Percentiles rank a stretch among this genome's conserved stretches.
Conservation (phyloP, 345 rosid genomes). For the Erucastrum elatum region DNA sequence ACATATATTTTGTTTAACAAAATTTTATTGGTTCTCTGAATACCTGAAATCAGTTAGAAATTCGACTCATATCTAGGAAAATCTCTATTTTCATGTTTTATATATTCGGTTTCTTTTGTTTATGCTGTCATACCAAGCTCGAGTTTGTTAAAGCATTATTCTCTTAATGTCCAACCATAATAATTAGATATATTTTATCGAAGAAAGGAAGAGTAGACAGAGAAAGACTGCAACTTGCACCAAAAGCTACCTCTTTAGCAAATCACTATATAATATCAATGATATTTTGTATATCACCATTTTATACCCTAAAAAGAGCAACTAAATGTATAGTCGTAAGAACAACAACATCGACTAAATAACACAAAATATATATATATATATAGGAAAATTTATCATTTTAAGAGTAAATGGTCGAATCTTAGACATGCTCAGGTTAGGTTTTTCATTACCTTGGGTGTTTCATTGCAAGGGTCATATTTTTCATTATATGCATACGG, state of each 20-base stretch:
- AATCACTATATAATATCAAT: not conserved
- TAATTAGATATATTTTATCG: not conserved
- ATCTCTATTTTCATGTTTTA: not conserved
- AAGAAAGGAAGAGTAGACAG: constrained; percentile 18
- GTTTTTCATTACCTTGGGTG: too few species aligned
- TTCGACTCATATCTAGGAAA: not conserved
- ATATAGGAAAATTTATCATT: not conserved
- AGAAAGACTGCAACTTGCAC: constrained; percentile 32
- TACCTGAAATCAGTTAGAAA: not conserved
- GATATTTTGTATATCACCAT: not conserved
- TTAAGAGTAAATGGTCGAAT: not conserved
- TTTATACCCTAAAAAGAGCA: not conserved
- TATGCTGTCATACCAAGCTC: not conserved
- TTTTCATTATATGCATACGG: not conserved
- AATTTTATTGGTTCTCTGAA: not conserved
- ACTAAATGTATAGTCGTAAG: not conserved
- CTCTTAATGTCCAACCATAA: constrained; percentile 22
- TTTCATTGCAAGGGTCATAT: too few species aligned
- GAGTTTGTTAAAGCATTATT: not conserved
- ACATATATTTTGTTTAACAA: not conserved
- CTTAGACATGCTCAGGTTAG: too few species aligned
- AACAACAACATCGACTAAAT: too few species aligned
- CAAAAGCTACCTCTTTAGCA: constrained; percentile 32
- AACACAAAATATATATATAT: not conserved
- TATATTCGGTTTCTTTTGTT: not conserved